phyloP scores from a whole-genome alignment of 192 early-diverging fungal genomes.

The Powellomyces hirtus region DNA sequence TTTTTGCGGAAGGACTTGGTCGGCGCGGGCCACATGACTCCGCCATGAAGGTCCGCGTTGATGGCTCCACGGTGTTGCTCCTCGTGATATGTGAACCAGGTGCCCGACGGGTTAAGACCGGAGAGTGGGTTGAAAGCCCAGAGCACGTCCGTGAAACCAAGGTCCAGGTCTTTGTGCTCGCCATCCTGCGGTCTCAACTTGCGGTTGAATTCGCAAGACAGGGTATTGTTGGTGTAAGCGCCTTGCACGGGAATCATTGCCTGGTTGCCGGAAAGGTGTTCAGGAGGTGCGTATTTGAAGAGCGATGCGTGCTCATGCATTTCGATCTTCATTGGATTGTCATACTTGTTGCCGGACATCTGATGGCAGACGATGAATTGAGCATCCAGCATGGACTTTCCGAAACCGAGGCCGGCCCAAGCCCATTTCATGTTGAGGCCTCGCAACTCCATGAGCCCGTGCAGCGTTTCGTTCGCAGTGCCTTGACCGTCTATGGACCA shows the following conservation, averaged over 20 bases:
- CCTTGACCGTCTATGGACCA: slow-evolving; percentile 30
- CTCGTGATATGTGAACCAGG: slow-evolving; percentile 26
- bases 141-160: slow-evolving; percentile 10
- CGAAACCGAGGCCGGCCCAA: slow-evolving; percentile 38
- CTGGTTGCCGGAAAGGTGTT: neutral
- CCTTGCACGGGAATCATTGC: slow-evolving; percentile 5
- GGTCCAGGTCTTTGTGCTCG: slow-evolving; percentile 15
- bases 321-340: neutral
- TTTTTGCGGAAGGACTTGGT: slow-evolving; percentile 15
- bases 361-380: slow-evolving; percentile 38
- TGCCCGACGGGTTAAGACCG: slow-evolving; percentile 5
- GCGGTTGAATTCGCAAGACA: slow-evolving; percentile 24
- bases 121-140: slow-evolving; percentile 40
- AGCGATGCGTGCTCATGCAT: slow-evolving; percentile 32
- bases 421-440: slow-evolving; percentile 6
- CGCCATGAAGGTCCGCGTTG: neutral
- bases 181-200: slow-evolving; percentile 19
- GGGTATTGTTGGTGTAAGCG: neutral
- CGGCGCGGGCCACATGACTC: neutral
- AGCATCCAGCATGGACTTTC: slow-evolving; percentile 37
- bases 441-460: slow-evolving; percentile 22
- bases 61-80: slow-evolving; percentile 24
- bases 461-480: slow-evolving; percentile 25
- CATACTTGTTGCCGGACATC: neutral
- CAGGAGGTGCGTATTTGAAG: slow-evolving; percentile 27